Base-by-base conservation (phyloP, 2,329 filamentous ascomycete genomes). In the Pseudogymnoascus sp. region DNA sequence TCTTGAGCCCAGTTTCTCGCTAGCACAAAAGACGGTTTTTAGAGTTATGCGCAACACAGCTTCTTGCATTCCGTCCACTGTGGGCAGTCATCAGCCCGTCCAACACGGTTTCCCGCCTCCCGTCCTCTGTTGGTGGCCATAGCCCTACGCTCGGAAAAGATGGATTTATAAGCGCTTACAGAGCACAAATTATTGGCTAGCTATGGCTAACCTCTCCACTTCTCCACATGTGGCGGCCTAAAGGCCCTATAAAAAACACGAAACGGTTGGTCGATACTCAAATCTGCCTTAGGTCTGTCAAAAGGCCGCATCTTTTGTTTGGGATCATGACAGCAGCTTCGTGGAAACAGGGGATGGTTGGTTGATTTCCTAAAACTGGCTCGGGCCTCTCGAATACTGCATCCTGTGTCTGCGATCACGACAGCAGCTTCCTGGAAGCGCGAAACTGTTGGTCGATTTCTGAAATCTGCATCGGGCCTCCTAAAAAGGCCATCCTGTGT, bases 1-100 rank as follows among this genome's bases (percentile, higher is more conserved):
- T 36, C 14, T 25, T 6, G 28, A 33, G 47, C n/a, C 47, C 14
- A 33, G 25, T 57, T 57, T 57, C 9, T 57, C 25, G 25, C 2
- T 18, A 1, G 50, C 25, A 57, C 50, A 57, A 57, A 57, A 57
- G 47, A 35, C 50, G 5, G 50, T 18, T 57, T 57, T 57, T 57
- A 33, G 47, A 57, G 30, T 33, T 57, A 57, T 30, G 22, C 22
- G 4, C 22, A 57, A 36, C 14, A 57, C 11, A 14, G 50, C 50
- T 57, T 57, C 50, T 30, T 30, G 22, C 5, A 30, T 28, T n/a
- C 43, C 20, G 20, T 25, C 43, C 43, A 5, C 20, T 28, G 11
- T n/a, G 14, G 6, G 43, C 12, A 20, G 22, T 11, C 2, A 28
- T n/a, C 5, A 54, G 43, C 20, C 43, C 22, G 12, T 54, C 12